Evolutionary conservation across 179 eudicot genomes (phyloP), one percentile per base, ranked within the genome.

Genomic region (Beta lomatogona): DNA sequence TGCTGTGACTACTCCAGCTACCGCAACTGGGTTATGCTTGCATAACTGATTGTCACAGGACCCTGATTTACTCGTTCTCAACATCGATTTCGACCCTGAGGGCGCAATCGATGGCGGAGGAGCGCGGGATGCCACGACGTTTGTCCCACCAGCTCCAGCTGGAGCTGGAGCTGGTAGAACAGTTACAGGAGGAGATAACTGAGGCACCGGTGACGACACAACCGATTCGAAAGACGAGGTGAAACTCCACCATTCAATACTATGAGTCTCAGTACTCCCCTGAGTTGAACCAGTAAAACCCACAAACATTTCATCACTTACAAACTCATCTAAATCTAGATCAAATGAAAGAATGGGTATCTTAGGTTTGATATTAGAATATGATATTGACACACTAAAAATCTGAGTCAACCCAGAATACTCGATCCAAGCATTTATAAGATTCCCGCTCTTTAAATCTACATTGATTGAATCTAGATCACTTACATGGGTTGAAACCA

Each of bases 191-290:
- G 73, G 52, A 13, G 73, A 13, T 0, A 74, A 46, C 14, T 61
- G 72, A 14, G 22, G 73, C 6, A 10, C 18, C 4, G 41, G 52
- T 2, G 71, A 48, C 0, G 85, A 14, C 9, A 60, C 1, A 9
- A 18, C 13, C 0, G 81, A 64, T 9, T 75, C 84, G 36, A 87
- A 81, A 5, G 86, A 77, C 1, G 85, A 91, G 68, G 79, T 88
- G 70, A 94, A 94, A 21, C 93, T 93, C 98, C 98, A 94, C 96
- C 96, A 93, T n/a, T 90, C 92, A 60, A 94, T 82, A 80, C 81
- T 85, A 66, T 94, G 98, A 48, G 86, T 77, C 69, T 93, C 98
- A 0, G 98, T 93, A 28, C 98, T 93, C 0, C 97, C 97, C 84
- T 93, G 97, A 75, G 97, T 94, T 5, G 98, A 93, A 61, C 92